Percentiles rank a stretch among this genome's conserved stretches.
These are phyloP conservation scores for Psilocybe sp. DNA, from an alignment of 768 basidiomycete genomes.

Conservation along the genomic window DNA sequence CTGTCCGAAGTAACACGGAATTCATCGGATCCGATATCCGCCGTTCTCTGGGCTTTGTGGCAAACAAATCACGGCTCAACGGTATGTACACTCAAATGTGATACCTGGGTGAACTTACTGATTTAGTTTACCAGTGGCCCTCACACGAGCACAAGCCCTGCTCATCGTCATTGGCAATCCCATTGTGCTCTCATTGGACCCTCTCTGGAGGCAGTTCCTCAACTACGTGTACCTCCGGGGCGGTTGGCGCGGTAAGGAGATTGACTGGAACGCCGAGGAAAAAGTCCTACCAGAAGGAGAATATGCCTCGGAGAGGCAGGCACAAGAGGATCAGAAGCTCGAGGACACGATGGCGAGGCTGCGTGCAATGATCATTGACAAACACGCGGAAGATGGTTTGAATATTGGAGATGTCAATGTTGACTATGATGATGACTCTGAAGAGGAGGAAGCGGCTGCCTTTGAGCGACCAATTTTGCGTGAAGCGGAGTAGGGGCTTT, in stretches of 20 bases:
- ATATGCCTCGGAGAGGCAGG: slow-evolving; percentile 31
- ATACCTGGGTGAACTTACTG: background rate
- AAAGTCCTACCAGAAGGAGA: slow-evolving; percentile 25
- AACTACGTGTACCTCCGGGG: slow-evolving; percentile 48
- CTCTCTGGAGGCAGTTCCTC: slow-evolving; percentile 58
- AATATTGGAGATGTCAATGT: slow-evolving; percentile 21
- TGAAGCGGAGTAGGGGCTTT: slow-evolving; percentile 26
- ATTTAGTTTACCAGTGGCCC: slow-evolving; percentile 41
- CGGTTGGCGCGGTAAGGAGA: slow-evolving; percentile 50
- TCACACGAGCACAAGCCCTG: slow-evolving; percentile 64
- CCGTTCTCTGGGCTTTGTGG: slow-evolving; percentile 57
- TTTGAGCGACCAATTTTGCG: slow-evolving; percentile 29
- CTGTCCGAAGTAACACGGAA: slow-evolving; percentile 52
- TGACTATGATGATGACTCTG: slow-evolving; percentile 15
- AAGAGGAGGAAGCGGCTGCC: slow-evolving; percentile 23
- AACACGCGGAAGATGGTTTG: slow-evolving; percentile 24
- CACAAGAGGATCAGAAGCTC: slow-evolving; percentile 29
- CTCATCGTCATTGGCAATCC: slow-evolving; percentile 66
- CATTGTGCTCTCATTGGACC: slow-evolving; percentile 52
- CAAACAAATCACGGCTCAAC: slow-evolving; percentile 54
- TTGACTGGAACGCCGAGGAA: slow-evolving; percentile 29
- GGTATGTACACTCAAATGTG: slow-evolving; percentile 30
- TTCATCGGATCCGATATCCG: slow-evolving; percentile 48
- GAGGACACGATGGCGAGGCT: slow-evolving; percentile 34
- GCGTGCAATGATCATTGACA: slow-evolving; percentile 28